Conservation (phyloP, 129 eudicot genomes). For the Scalesia atractyloides region DNA sequence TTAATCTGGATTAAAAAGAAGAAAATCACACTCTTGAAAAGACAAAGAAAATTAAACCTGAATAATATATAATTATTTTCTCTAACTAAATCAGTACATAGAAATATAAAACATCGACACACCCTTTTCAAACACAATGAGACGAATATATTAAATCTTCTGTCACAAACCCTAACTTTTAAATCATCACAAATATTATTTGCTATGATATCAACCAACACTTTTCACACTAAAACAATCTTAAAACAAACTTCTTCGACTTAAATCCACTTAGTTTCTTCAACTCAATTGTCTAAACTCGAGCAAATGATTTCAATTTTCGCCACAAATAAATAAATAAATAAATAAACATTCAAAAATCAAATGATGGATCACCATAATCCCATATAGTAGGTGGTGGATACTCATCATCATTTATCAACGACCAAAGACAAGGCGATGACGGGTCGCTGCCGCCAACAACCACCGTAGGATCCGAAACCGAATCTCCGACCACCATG, state of each 20-base stretch:
- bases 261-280: too few species aligned
- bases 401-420: conserved; percentile 53
- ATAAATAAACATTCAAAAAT: conserved; percentile 33
- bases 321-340: not conserved
- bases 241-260: not conserved
- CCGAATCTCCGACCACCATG: conserved; percentile 30
- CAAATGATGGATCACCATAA: conserved; percentile 66
- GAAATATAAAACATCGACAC: not conserved
- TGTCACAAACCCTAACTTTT: not conserved
- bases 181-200: not conserved
- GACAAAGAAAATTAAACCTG: too few species aligned
- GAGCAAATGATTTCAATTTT: too few species aligned
- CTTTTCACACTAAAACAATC: too few species aligned
- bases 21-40: too few species aligned
- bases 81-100: not conserved
- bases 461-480: conserved; percentile 49
- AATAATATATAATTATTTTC: too few species aligned
- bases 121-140: not conserved
- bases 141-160: not conserved
- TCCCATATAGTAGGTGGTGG: conserved; percentile 64
- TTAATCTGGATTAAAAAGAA: too few species aligned
- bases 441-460: conserved; percentile 27
- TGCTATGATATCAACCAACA: too few species aligned
- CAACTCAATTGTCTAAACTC: too few species aligned
- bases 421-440: conserved; percentile 47